A percentile compares a stretch with the other conserved stretches of the same genome.
phyloP scores from a whole-genome alignment of 2,329 filamentous ascomycete species.

The Cladosporium phlei region DNA sequence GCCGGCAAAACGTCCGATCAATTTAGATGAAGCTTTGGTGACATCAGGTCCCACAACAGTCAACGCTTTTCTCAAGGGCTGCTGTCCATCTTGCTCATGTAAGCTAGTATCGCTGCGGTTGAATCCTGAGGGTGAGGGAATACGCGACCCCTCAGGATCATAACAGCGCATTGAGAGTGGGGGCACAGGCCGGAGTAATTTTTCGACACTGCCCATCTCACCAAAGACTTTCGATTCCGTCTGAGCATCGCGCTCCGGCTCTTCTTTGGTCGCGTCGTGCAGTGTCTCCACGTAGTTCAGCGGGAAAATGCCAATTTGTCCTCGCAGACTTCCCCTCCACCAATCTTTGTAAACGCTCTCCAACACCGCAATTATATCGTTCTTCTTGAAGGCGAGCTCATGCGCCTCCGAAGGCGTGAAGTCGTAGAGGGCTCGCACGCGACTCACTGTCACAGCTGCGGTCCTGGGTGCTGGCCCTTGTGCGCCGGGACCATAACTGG shows the following conservation, averaged over 20 bases:
- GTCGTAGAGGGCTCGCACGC: slow-evolving; percentile 88
- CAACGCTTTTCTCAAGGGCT: no score
- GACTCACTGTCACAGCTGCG: slow-evolving; percentile 91
- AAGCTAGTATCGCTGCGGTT: no score
- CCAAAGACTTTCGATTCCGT: slow-evolving; percentile 83
- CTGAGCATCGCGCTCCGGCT: slow-evolving; percentile 89
- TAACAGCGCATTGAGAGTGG: no score
- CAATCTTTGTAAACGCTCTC: slow-evolving; percentile 99
- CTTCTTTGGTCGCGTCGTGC: slow-evolving; percentile 87
- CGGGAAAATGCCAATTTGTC: slow-evolving; percentile 95
- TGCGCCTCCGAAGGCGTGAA: slow-evolving; percentile 91
- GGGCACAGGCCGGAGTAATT: no score
- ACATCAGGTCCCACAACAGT: no score
- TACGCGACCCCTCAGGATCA: no score
- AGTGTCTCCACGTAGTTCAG: slow-evolving; percentile 98
- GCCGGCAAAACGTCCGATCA: no score
- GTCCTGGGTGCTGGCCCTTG: slow-evolving; percentile 61
- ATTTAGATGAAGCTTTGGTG: no score
- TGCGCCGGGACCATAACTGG: slow-evolving; percentile 37
- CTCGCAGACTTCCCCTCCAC: slow-evolving; percentile 95
- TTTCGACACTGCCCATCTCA: slow-evolving; percentile 73
- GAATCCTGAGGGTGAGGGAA: no score
- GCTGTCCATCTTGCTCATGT: no score
- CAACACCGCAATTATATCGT: slow-evolving; percentile 92
- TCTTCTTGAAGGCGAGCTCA: slow-evolving; percentile 92